A percentile compares a stretch with the other conserved stretches of the same genome.
phyloP scores from a whole-genome alignment of 352 stramenopile species.

The Phytopythium aichiense region DNA sequence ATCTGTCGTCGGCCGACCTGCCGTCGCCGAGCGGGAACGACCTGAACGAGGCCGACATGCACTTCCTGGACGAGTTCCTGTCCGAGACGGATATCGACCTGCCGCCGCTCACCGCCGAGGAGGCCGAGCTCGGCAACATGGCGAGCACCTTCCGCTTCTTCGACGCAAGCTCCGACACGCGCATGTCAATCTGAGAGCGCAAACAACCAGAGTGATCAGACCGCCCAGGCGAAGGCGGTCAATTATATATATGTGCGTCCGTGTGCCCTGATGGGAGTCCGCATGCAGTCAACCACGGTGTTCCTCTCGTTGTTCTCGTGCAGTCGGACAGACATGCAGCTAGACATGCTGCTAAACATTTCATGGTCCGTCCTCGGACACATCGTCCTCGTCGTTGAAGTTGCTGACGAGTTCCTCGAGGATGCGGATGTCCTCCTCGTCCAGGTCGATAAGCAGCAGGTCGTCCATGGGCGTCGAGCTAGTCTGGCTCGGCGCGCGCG shows the following conservation, averaged over 20 bases:
- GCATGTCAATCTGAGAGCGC: conserved; percentile 19
- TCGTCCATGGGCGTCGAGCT: background rate
- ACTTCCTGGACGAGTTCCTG: conserved; percentile 24
- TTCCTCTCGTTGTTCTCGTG: background rate
- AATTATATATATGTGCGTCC: background rate
- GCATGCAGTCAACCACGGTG: background rate
- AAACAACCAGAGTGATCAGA: background rate
- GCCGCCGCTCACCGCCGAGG: conserved; percentile 10
- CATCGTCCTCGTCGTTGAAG: conserved; percentile 8
- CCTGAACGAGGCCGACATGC: conserved; percentile 12
- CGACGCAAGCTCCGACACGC: conserved; percentile 8
- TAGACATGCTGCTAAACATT: background rate
- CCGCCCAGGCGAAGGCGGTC: background rate
- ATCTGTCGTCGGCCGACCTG: conserved; percentile 6
- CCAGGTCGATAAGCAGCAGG: conserved; percentile 9
- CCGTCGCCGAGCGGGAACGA: conserved; percentile 7
- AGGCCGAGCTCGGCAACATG: background rate
- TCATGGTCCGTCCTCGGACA: conserved; percentile 1
- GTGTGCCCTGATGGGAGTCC: background rate
- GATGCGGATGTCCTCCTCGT: conserved; percentile 13
- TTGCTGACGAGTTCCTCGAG: conserved; percentile 15
- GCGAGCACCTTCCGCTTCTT: conserved; percentile 9
- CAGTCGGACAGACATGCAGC: background rate
- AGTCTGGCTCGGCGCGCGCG: background rate
- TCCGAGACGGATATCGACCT: conserved; percentile 22